phyloP scores from a whole-genome alignment of 768 basidiomycete species.

The Amanita thiersii region DNA sequence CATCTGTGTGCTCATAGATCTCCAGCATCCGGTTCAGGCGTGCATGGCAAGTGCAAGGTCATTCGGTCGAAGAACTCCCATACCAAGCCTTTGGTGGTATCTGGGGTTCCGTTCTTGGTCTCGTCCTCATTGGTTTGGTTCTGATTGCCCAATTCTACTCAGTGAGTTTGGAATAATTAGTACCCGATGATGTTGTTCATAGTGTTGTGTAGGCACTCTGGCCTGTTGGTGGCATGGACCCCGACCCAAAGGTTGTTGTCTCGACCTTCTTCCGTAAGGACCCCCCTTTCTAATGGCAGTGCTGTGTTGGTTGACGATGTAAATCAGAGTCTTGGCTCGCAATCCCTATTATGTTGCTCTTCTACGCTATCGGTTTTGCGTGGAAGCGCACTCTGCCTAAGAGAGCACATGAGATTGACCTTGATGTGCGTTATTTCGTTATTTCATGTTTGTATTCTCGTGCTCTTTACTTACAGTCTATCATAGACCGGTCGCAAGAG shows the following conservation, averaged over 20 bases:
- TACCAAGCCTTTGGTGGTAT: conserved; percentile 35
- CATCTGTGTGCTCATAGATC: not conserved
- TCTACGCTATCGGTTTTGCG: conserved; percentile 26
- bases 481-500: conserved; percentile 33
- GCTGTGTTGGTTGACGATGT: not conserved
- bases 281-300: not conserved
- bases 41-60: conserved; percentile 36
- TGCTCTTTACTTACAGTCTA: not conserved
- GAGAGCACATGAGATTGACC: conserved; percentile 29
- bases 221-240: conserved; percentile 29
- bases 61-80: conserved; percentile 36
- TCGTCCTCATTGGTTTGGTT: conserved; percentile 29
- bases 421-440: conserved; percentile 22
- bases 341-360: conserved; percentile 29
- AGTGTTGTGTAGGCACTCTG: conserved; percentile 23
- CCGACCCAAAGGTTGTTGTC: conserved; percentile 19
- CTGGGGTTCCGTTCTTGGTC: conserved; percentile 38
- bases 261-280: conserved; percentile 30
- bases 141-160: conserved; percentile 40
- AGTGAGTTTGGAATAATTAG: conserved; percentile 13
- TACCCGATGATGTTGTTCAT: not conserved
- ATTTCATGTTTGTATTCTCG: not conserved
- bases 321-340: conserved; percentile 29
- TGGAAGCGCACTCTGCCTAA: conserved; percentile 34
- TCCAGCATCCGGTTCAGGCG: conserved; percentile 34